These are phyloP conservation scores for Medicago arabica DNA, from an alignment of 306 rosid species.

Conservation along the genomic window DNA sequence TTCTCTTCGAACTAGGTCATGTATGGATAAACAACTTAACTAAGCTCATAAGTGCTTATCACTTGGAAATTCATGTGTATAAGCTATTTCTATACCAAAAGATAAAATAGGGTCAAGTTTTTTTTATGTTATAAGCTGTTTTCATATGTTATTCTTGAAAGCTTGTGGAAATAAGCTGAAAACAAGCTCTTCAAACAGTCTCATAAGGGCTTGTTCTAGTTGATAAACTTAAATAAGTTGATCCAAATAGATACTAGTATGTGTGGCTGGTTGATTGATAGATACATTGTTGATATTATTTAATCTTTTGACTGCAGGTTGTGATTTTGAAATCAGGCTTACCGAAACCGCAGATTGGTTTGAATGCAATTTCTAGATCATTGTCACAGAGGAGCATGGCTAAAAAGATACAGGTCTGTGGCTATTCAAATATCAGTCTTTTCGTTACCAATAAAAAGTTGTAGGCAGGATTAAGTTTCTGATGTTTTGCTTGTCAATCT, in stretches of 20 bases:
- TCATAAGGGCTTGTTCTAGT: too few relatives aligned
- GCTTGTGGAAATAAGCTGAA: too few relatives aligned
- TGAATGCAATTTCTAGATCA: conserved; percentile 90
- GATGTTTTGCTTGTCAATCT: conserved; percentile 36
- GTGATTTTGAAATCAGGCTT: conserved; percentile 84
- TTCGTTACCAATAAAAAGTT: neutral
- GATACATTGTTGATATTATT: conserved; percentile 3
- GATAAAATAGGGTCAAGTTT: too few relatives aligned
- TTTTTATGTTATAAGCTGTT: too few relatives aligned
- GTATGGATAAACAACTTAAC: too few relatives aligned
- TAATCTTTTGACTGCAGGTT: conserved; percentile 58
- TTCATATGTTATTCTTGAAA: too few relatives aligned
- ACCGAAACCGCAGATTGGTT: conserved; percentile 78
- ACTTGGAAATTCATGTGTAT: too few relatives aligned
- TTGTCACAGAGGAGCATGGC: conserved; percentile 87
- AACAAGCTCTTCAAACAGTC: too few relatives aligned
- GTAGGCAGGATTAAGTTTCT: conserved; percentile 10
- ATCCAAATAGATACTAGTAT: neutral
- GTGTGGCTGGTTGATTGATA: conserved; percentile 3
- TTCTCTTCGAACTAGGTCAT: neutral
- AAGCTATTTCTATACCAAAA: too few relatives aligned
- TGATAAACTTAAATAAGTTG: too few relatives aligned
- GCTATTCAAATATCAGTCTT: conserved; percentile 22
- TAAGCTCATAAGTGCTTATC: too few relatives aligned
- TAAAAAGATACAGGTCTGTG: conserved; percentile 76